phyloP scores from a whole-genome alignment of 2,329 filamentous ascomycete species.

The Thielaviopsis punctulata region DNA sequence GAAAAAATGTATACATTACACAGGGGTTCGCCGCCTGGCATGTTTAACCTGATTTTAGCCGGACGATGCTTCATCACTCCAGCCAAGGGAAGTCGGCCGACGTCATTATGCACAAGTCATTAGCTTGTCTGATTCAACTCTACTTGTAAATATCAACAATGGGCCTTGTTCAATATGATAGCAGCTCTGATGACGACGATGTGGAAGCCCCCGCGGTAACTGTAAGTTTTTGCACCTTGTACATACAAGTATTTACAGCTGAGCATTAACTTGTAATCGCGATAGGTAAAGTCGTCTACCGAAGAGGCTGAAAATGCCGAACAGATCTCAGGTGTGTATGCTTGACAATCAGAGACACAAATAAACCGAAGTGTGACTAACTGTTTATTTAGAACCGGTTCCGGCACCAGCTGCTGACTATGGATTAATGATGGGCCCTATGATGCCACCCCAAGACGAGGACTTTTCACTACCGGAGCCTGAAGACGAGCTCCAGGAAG shows the following conservation, averaged over 20 bases:
- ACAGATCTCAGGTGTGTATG: background rate
- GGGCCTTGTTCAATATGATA: conserved; percentile 32
- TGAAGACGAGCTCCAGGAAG: conserved; percentile 16
- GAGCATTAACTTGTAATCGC: no score
- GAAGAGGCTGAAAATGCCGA: background rate
- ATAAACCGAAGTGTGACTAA: no score
- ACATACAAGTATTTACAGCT: no score
- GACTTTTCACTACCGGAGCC: conserved; percentile 8
- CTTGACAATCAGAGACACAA: background rate
- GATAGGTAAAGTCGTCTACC: background rate
- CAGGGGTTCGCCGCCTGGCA: background rate
- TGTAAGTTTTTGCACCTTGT: background rate
- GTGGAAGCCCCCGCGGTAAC: conserved; percentile 5
- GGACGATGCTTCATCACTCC: background rate
- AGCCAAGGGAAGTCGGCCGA: background rate
- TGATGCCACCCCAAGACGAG: conserved; percentile 6
- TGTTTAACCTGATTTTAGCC: background rate
- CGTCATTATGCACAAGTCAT: background rate
- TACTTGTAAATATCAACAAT: conserved; percentile 18
- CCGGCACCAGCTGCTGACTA: background rate
- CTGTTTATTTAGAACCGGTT: background rate
- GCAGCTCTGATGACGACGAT: conserved; percentile 33
- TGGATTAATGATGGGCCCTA: conserved; percentile 11
- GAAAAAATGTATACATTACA: no score
- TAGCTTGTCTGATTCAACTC: background rate